A percentile compares a stretch with the other conserved stretches of the same genome.
Evolutionary conservation across 495 filamentous ascomycete species (phyloP).

Genomic region (Aspergillus cristatus): DNA sequence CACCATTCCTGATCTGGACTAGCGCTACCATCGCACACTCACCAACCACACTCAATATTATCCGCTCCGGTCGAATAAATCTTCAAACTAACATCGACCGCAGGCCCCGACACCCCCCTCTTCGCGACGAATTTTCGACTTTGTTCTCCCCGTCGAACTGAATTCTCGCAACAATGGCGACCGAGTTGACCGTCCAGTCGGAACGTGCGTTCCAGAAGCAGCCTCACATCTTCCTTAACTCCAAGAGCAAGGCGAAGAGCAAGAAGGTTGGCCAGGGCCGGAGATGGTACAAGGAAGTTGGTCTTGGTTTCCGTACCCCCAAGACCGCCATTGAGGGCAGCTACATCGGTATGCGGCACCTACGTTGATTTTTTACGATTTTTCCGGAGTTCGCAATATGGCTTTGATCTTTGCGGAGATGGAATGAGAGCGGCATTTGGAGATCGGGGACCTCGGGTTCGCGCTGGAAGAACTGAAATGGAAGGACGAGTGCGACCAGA

Average conservation of each 20-base stretch:
- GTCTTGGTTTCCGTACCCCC: constrained; percentile 95
- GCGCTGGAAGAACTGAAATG: background rate
- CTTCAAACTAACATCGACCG: constrained; percentile 30
- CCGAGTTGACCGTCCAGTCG: constrained; percentile 95
- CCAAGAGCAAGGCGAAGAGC: constrained; percentile 80
- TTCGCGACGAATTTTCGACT: constrained; percentile 28
- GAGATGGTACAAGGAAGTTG: constrained; percentile 99
- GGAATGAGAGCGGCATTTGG: constrained; percentile 11
- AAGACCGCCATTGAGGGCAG: constrained; percentile 94
- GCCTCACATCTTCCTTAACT: constrained; percentile 98
- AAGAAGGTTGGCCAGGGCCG: constrained; percentile 77
- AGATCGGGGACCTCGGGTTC: constrained; percentile 14
- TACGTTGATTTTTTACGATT: constrained; percentile 14
- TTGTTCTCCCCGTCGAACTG: constrained; percentile 33
- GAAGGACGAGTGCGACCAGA: background rate
- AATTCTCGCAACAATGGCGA: constrained; percentile 79
- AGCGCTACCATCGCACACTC: constrained; percentile 31
- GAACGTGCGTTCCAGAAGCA: constrained; percentile 99
- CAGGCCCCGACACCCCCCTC: constrained; percentile 23
- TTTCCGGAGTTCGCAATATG: too few relatives aligned
- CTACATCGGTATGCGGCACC: constrained; percentile 85
- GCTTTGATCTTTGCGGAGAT: constrained; percentile 10
- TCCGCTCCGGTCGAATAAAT: constrained; percentile 30
- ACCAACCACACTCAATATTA: constrained; percentile 20
- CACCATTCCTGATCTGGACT: constrained; percentile 24